A percentile compares a stretch with the other conserved stretches of the same genome.
phyloP scores from a whole-genome alignment of 2,329 filamentous ascomycete genomes.

The Leptographium radiaticola region DNA sequence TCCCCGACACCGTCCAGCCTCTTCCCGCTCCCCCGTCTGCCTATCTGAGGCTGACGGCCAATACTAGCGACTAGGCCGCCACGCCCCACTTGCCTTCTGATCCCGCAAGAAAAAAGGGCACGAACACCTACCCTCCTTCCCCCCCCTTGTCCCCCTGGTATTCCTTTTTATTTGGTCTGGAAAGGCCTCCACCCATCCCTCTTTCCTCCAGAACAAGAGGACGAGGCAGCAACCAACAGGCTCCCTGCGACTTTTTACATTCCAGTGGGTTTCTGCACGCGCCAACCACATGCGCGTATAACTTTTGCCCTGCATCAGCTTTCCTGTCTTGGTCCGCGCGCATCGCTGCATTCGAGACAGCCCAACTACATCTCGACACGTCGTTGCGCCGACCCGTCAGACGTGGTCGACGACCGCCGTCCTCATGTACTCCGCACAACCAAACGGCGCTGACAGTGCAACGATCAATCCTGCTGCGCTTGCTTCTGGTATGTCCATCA shows the following conservation, averaged over 20 bases:
- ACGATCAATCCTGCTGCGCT: conserved; percentile 86
- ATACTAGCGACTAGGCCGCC: not conserved
- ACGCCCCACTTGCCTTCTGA: not conserved
- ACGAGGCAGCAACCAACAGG: not conserved
- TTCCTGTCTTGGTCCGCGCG: conserved; percentile 13
- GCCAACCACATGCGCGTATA: conserved; percentile 39
- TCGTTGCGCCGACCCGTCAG: conserved; percentile 37
- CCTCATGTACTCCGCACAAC: conserved; percentile 47
- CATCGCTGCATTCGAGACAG: conserved; percentile 20
- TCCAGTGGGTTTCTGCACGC: conserved; percentile 10
- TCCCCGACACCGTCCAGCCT: not conserved
- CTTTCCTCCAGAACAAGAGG: too few species aligned
- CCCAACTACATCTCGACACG: conserved; percentile 51
- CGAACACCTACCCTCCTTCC: not conserved
- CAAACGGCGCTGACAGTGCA: conserved; percentile 68
- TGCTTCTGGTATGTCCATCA: conserved; percentile 54
- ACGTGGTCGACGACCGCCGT: conserved; percentile 28
- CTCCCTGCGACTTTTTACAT: not conserved
- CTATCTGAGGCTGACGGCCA: not conserved
- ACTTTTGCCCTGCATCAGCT: conserved; percentile 27
- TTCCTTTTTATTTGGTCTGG: not conserved
- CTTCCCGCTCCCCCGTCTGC: not conserved
- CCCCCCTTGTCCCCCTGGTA: not conserved
- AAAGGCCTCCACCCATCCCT: not conserved
- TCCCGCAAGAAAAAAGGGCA: not conserved